phyloP scores from a whole-genome alignment of 2,329 filamentous ascomycete species.

The Aureobasidium namibiae region DNA sequence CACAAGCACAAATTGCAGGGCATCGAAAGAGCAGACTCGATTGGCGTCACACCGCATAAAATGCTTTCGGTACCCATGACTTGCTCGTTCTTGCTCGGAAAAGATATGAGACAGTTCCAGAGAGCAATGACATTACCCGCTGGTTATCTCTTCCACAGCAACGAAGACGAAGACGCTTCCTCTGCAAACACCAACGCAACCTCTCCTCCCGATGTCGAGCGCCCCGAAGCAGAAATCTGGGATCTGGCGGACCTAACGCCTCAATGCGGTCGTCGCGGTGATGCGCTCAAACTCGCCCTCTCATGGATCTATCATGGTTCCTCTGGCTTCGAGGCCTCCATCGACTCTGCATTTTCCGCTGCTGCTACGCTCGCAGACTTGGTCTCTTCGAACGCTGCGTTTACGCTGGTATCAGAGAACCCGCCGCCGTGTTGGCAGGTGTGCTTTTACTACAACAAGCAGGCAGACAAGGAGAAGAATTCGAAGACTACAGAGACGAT shows the following conservation, averaged over 20 bases:
- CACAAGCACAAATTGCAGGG: constrained; percentile 60
- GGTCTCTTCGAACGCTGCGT: constrained; percentile 48
- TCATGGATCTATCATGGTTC: constrained; percentile 85
- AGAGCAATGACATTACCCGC: constrained; percentile 77
- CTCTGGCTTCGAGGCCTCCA: constrained; percentile 55
- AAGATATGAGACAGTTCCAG: constrained; percentile 70
- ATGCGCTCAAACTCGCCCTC: constrained; percentile 79
- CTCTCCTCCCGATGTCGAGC: not conserved
- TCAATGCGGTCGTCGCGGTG: constrained; percentile 82
- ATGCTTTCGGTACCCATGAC: constrained; percentile 91
- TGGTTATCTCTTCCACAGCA: constrained; percentile 55
- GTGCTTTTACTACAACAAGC: constrained; percentile 76
- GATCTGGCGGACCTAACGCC: constrained; percentile 88
- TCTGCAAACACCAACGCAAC: constrained; percentile 14
- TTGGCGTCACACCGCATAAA: constrained; percentile 92
- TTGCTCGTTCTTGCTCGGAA: constrained; percentile 78
- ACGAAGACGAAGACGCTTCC: constrained; percentile 27
- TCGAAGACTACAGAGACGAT: constrained; percentile 49
- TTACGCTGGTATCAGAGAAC: constrained; percentile 64
- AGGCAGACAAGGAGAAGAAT: constrained; percentile 44
- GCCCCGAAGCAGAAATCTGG: constrained; percentile 54
- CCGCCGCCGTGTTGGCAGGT: constrained; percentile 86
- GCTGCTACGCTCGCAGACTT: constrained; percentile 60
- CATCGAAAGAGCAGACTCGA: constrained; percentile 64
- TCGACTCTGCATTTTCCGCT: constrained; percentile 62